Evolutionary conservation across 306 rosid species (phyloP).

Genomic region (Corylus heterophylla): DNA sequence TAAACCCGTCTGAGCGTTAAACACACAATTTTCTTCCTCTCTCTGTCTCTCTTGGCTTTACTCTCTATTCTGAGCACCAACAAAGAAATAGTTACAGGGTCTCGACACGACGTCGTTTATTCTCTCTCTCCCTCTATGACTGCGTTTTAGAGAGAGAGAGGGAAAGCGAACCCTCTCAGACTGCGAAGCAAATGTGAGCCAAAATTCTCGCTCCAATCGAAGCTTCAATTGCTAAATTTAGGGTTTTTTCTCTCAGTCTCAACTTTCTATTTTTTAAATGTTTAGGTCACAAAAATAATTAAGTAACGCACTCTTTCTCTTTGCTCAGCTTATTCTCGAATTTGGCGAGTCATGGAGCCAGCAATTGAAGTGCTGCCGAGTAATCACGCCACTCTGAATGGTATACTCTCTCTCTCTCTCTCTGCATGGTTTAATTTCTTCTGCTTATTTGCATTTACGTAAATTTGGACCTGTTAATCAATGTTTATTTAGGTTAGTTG

Average conservation of each 20-base stretch:
- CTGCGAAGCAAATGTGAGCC: not conserved
- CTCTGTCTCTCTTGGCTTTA: not conserved
- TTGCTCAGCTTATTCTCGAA: slow-evolving; percentile 26
- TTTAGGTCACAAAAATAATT: not conserved
- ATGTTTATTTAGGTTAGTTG: not conserved
- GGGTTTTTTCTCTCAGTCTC: not conserved
- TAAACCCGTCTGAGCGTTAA: not conserved
- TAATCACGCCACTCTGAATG: slow-evolving; percentile 14
- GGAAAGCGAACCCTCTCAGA: too few relatives aligned
- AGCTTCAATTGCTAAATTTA: not conserved
- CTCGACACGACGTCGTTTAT: not conserved
- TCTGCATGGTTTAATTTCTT: not conserved
- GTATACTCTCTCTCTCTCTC: slow-evolving; percentile 18
- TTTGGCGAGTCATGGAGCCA: slow-evolving; percentile 41
- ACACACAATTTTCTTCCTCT: not conserved
- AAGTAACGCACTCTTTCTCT: not conserved
- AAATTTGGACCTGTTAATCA: not conserved
- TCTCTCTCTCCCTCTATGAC: not conserved
- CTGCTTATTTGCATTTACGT: not conserved
- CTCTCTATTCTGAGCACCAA: not conserved
- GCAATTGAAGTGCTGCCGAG: slow-evolving; percentile 26
- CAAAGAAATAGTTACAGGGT: not conserved
- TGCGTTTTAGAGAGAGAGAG: not conserved
- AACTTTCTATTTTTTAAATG: not conserved
- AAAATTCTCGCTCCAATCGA: not conserved